These are phyloP conservation scores for Silybum marianum DNA, from an alignment of 129 eudicot genomes.

Conservation along the genomic window DNA sequence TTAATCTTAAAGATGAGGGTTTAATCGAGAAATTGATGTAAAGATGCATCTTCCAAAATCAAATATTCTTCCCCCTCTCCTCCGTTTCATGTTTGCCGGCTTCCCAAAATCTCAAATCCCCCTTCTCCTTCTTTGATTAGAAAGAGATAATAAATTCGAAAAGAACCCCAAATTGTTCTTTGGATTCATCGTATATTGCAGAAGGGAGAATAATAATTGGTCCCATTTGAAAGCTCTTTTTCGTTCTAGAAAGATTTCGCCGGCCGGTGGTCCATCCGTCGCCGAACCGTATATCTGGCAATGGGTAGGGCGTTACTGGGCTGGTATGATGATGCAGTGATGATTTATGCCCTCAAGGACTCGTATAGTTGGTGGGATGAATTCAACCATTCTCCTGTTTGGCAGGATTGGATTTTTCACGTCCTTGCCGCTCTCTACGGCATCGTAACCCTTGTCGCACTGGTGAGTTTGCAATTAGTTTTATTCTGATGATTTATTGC, in stretches of 20 bases:
- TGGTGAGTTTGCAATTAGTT: slow-evolving; percentile 37
- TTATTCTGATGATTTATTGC: not conserved
- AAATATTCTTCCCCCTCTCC: slow-evolving; percentile 30
- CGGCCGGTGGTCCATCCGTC: slow-evolving; percentile 28
- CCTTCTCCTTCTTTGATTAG: slow-evolving; percentile 9
- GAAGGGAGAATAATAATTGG: slow-evolving; percentile 5
- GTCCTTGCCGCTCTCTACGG: slow-evolving; percentile 68
- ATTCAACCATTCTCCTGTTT: slow-evolving; percentile 45
- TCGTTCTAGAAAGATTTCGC: slow-evolving; percentile 10
- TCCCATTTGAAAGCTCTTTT: not conserved
- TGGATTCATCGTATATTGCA: not conserved
- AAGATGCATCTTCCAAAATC: slow-evolving; percentile 21
- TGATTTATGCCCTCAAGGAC: slow-evolving; percentile 41
- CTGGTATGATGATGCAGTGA: slow-evolving; percentile 34
- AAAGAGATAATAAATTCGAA: not conserved
- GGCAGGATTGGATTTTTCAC: slow-evolving; percentile 71
- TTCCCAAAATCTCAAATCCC: slow-evolving; percentile 29
- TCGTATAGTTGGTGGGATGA: slow-evolving; percentile 73
- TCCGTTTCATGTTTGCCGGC: slow-evolving; percentile 26
- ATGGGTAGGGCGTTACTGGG: slow-evolving; percentile 50
- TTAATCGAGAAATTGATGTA: not conserved
- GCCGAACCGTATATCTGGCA: slow-evolving; percentile 32
- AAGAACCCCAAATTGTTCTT: slow-evolving; percentile 3
- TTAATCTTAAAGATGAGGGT: slow-evolving; percentile 3
- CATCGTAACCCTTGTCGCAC: slow-evolving; percentile 66